These are phyloP conservation scores for Paramecium primaurelia DNA, from an alignment of 73 alveolate genomes.

Conservation along the genomic window DNA sequence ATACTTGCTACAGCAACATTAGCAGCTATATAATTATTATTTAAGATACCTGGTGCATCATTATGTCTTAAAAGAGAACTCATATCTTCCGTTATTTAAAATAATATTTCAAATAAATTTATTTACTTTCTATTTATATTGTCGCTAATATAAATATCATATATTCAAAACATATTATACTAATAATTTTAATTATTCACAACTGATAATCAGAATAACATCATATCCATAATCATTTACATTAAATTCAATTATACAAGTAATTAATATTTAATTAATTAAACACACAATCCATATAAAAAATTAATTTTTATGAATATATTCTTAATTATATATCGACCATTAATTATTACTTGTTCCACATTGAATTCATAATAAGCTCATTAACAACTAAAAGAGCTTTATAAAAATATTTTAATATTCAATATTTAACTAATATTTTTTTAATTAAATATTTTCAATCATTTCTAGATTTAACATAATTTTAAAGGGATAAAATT, in stretches of 20 bases:
- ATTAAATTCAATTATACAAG: neutral
- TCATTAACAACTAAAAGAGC: too few species aligned
- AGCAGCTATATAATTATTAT: neutral
- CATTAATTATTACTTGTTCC: neutral
- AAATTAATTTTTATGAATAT: neutral
- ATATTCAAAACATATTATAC: neutral
- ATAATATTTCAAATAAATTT: slow-evolving; percentile 11
- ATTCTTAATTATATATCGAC: neutral
- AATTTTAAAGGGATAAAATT: neutral
- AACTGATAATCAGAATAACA: neutral
- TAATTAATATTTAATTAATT: too few species aligned
- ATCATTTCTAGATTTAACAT: neutral
- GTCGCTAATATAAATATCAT: neutral
- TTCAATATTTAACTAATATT: neutral
- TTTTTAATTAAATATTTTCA: neutral
- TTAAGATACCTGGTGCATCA: neutral
- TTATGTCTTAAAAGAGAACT: neutral
- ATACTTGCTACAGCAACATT: neutral
- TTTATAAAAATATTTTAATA: too few species aligned
- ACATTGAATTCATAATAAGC: neutral
- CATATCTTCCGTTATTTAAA: slow-evolving; percentile 32
- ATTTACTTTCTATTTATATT: neutral
- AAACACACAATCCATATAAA: too few species aligned
- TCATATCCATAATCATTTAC: neutral
- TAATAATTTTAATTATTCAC: neutral